These are phyloP conservation scores for Wallemia hederae DNA, from an alignment of 1,284 basidiomycete species.

Conservation along the genomic window DNA sequence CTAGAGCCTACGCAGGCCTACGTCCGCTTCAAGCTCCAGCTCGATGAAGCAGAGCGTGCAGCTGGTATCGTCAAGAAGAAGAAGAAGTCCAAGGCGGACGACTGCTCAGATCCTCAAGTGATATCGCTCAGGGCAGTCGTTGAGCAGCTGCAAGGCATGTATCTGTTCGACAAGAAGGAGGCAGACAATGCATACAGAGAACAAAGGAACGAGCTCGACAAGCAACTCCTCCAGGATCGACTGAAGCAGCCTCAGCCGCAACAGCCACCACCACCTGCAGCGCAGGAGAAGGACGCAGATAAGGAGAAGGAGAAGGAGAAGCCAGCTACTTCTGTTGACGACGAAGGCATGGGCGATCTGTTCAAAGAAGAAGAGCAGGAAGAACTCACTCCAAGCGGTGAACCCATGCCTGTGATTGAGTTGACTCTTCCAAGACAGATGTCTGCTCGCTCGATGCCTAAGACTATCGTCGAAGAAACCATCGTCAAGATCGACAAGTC, in stretches of 20 bases:
- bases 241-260: slow-evolving; percentile 19
- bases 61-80: slow-evolving; percentile 12
- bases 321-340: background rate
- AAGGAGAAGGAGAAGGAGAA: background rate
- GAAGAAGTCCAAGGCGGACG: slow-evolving; percentile 14
- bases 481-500: slow-evolving; percentile 33
- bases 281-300: background rate
- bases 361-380: background rate
- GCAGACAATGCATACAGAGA: slow-evolving; percentile 27
- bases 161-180: slow-evolving; percentile 42
- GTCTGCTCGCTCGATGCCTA: slow-evolving; percentile 37
- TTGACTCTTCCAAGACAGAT: slow-evolving; percentile 32
- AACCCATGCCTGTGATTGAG: background rate
- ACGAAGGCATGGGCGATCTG: background rate
- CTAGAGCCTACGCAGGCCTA: slow-evolving; percentile 19
- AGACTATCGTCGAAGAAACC: slow-evolving; percentile 32
- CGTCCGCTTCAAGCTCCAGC: slow-evolving; percentile 23
- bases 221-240: slow-evolving; percentile 22
- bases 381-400: background rate
- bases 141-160: slow-evolving; percentile 28
- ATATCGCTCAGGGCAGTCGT: slow-evolving; percentile 26
- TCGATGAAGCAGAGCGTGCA: slow-evolving; percentile 4
- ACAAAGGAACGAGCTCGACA: slow-evolving; percentile 22
- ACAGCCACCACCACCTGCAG: background rate
- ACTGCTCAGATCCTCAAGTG: slow-evolving; percentile 18